Conservation (phyloP, 352 stramenopile genomes). For the Pythium grandisporangium region DNA sequence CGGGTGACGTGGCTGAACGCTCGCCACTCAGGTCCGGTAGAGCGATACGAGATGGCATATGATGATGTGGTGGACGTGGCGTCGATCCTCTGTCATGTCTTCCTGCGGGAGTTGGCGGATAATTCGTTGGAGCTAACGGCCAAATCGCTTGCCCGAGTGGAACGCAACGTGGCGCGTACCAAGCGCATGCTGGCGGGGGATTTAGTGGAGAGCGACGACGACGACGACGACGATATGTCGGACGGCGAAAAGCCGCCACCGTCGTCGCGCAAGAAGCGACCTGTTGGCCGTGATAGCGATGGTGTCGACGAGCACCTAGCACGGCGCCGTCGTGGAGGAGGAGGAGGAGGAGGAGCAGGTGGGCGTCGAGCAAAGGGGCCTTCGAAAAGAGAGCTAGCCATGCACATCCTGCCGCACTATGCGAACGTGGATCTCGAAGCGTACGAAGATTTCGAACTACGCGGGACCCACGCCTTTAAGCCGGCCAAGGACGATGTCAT, state of each 20-base stretch:
- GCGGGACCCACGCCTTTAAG: slow-evolving; percentile 1
- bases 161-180: neutral
- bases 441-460: slow-evolving; percentile 1
- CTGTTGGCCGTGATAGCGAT: neutral
- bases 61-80: slow-evolving; percentile 7
- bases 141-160: neutral
- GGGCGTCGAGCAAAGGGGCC: neutral
- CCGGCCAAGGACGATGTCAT: slow-evolving; percentile 5
- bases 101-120: neutral
- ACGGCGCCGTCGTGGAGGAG: neutral
- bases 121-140: neutral
- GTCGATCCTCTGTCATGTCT: slow-evolving; percentile 11
- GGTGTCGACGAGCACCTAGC: slow-evolving; percentile 2
- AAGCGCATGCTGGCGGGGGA: neutral
- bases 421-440: neutral
- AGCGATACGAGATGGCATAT: neutral
- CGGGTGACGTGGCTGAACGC: slow-evolving; percentile 9
- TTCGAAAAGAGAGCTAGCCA: neutral
- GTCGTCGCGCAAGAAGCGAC: neutral
- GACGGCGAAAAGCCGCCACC: neutral
- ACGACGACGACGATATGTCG: neutral
- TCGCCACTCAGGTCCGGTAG: neutral
- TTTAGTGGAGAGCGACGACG: too few species aligned
- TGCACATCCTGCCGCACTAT: slow-evolving; percentile 1
- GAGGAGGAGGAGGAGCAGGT: neutral